A percentile compares a stretch with the other conserved stretches of the same genome.
These are phyloP conservation scores for Fusarium dlaminii DNA, from an alignment of 2,329 filamentous ascomycete genomes.

Conservation along the genomic window DNA sequence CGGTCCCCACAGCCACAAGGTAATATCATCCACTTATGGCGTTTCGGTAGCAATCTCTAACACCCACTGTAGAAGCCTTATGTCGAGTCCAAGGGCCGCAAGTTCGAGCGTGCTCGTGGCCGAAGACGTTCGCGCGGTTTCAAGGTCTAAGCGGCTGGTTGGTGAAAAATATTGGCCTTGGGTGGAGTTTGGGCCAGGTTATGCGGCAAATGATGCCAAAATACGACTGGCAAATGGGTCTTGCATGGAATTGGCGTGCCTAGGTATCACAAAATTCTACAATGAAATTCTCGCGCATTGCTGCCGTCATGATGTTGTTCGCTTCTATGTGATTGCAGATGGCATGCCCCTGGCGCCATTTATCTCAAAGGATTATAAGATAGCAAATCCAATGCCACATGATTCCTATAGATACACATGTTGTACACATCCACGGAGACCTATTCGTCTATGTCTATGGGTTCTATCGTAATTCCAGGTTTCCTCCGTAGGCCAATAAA, in stretches of 20 bases:
- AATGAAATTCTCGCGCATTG: conserved; percentile 45
- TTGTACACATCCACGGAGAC: not conserved
- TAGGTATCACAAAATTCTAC: conserved; percentile 56
- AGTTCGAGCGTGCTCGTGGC: conserved; percentile 99
- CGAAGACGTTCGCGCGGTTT: conserved; percentile 98
- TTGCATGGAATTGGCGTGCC: conserved; percentile 58
- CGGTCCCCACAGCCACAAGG: conserved; percentile 97
- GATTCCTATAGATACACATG: not conserved
- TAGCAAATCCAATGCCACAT: not conserved
- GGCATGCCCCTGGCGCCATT: not conserved
- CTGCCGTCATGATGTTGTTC: conserved; percentile 40
- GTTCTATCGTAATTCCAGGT: conserved; percentile 46
- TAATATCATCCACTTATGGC: conserved; percentile 51
- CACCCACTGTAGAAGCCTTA: conserved; percentile 80
- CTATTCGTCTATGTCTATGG: not conserved
- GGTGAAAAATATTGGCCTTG: conserved; percentile 41
- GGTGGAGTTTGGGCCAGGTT: conserved; percentile 42
- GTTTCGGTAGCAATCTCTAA: conserved; percentile 43
- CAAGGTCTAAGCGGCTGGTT: conserved; percentile 85
- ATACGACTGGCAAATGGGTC: conserved; percentile 48
- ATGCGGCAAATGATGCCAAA: conserved; percentile 44
- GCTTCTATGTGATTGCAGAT: not conserved
- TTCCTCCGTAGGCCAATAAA: conserved; percentile 84
- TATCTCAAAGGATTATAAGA: not conserved
- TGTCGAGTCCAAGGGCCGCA: conserved; percentile 97